Percentiles rank a stretch among this genome's conserved stretches.
Conservation (phyloP, 2,329 filamentous ascomycete genomes). For the Furcasterigmium sp. region DNA sequence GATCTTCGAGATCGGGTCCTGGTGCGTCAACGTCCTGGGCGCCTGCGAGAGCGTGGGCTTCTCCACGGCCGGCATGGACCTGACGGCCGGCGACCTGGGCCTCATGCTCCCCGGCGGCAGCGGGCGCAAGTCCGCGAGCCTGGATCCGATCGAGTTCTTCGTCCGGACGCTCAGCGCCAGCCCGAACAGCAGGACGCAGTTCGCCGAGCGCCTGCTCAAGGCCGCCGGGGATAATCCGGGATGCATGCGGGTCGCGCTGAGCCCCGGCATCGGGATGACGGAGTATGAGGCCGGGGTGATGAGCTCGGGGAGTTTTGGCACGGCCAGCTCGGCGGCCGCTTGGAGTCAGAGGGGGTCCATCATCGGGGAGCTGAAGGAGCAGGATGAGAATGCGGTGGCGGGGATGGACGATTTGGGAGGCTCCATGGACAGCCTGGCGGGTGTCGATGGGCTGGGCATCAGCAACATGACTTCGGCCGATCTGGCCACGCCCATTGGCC, state of each 20-base stretch:
- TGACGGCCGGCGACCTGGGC: slow-evolving; percentile 22
- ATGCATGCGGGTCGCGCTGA: slow-evolving; percentile 26
- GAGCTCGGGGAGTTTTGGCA: not conserved
- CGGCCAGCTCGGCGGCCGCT: slow-evolving; percentile 4
- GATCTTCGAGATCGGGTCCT: slow-evolving; percentile 42
- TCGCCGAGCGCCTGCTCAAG: slow-evolving; percentile 34
- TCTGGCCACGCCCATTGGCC: slow-evolving; percentile 3
- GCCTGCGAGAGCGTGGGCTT: slow-evolving; percentile 23
- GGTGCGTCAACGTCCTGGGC: slow-evolving; percentile 37
- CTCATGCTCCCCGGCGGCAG: slow-evolving; percentile 17
- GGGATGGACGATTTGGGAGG: too few relatives aligned
- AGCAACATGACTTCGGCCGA: slow-evolving; percentile 7
- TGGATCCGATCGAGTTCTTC: slow-evolving; percentile 38
- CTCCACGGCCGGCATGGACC: slow-evolving; percentile 21
- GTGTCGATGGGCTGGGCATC: slow-evolving; percentile 6
- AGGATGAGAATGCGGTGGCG: slow-evolving; percentile 4
- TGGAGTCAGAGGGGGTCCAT: slow-evolving; percentile 5
- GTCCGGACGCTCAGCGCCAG: slow-evolving; percentile 36
- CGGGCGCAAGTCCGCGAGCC: slow-evolving; percentile 22
- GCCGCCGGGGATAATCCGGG: slow-evolving; percentile 34
- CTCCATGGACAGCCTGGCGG: slow-evolving; percentile 1
- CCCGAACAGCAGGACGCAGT: slow-evolving; percentile 36
- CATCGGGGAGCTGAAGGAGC: slow-evolving; percentile 7
- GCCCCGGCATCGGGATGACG: slow-evolving; percentile 17
- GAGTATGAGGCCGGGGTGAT: slow-evolving; percentile 5